phyloP scores from a whole-genome alignment of 2,329 filamentous ascomycete species.

The Diaporthe sp. region DNA sequence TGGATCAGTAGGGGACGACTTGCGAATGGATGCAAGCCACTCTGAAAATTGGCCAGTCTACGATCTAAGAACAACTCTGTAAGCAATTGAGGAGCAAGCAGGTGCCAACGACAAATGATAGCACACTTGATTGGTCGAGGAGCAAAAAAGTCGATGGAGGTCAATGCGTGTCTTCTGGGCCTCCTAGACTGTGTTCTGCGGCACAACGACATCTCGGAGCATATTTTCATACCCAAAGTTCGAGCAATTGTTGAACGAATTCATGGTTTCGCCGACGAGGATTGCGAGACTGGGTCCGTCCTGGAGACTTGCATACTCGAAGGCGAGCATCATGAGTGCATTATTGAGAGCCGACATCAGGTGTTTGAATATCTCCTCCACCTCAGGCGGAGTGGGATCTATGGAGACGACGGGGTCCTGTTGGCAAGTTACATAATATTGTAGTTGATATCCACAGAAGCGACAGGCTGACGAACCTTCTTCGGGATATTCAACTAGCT shows the following conservation, averaged over 20 bases:
- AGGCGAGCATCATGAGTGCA: not conserved
- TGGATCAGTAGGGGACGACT: slow-evolving; percentile 24
- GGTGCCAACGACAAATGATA: too few species aligned
- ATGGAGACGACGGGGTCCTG: too few species aligned
- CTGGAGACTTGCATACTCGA: not conserved
- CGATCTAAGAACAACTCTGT: too few species aligned
- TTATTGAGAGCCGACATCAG: not conserved
- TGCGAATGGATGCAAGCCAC: not conserved
- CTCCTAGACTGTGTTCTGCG: not conserved
- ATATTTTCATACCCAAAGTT: not conserved
- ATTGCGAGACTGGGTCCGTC: not conserved
- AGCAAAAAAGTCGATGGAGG: too few species aligned
- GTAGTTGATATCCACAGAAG: too few species aligned
- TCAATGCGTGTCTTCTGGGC: too few species aligned
- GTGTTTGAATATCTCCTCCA: not conserved
- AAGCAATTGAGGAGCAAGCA: not conserved
- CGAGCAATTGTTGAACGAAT: not conserved
- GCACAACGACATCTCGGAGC: too few species aligned
- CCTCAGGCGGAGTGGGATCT: too few species aligned
- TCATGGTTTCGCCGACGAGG: not conserved
- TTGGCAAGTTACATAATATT: too few species aligned
- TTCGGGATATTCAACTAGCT: too few species aligned
- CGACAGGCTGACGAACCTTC: too few species aligned
- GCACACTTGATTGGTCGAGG: too few species aligned
- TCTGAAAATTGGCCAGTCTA: slow-evolving; percentile 6